These are phyloP conservation scores for Colletotrichum tofieldiae DNA, from an alignment of 2,329 filamentous ascomycete genomes.

Conservation along the genomic window DNA sequence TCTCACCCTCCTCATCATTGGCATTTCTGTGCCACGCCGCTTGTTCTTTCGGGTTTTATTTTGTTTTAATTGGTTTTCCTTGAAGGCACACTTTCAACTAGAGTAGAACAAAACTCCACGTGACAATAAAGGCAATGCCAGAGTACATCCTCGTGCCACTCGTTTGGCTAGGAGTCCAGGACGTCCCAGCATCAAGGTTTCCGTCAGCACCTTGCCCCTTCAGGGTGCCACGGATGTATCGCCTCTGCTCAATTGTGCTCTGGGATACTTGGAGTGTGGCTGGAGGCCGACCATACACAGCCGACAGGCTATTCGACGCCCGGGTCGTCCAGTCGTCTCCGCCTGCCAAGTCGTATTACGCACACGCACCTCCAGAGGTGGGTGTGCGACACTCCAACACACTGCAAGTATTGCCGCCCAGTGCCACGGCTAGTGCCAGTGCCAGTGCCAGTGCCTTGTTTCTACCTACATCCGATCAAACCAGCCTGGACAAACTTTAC, in stretches of 20 bases:
- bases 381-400: conserved; percentile 27
- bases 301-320: conserved; percentile 1
- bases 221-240: background rate
- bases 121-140: background rate
- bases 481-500: conserved; percentile 10
- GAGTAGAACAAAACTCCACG: background rate
- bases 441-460: conserved; percentile 20
- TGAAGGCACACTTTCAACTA: no score
- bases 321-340: conserved; percentile 15
- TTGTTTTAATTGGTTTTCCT: no score
- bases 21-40: background rate
- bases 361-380: conserved; percentile 24
- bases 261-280: background rate
- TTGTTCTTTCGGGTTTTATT: no score
- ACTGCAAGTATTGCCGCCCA: background rate
- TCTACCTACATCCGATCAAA: conserved; percentile 2
- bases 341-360: conserved; percentile 42
- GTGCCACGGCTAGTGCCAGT: conserved; percentile 4
- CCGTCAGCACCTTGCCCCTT: background rate
- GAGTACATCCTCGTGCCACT: background rate
- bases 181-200: background rate
- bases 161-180: background rate
- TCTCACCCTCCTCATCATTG: background rate
- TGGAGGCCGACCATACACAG: background rate
- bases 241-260: background rate